phyloP scores from a whole-genome alignment of 257 asterid species.

The Solanum ossicruentum region DNA sequence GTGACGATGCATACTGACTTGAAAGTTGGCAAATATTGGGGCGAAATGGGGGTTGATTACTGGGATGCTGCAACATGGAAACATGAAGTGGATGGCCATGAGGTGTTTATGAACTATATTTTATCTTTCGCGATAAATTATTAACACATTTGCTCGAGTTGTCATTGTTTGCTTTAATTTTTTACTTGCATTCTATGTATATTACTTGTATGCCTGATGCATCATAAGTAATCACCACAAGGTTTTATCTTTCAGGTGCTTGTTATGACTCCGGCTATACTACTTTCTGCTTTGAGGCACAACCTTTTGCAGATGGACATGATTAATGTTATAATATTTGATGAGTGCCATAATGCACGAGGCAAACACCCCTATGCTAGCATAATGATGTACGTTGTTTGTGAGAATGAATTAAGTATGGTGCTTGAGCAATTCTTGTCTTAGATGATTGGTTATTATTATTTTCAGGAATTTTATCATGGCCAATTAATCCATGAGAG shows the following conservation, averaged over 20 bases:
- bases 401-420: not conserved
- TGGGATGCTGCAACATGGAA: conserved; percentile 64
- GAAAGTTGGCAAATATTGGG: conserved; percentile 66
- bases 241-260: conserved; percentile 53
- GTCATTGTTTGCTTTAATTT: not conserved
- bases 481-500: conserved; percentile 8
- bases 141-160: not conserved
- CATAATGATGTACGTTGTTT: conserved; percentile 52
- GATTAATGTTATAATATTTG: conserved; percentile 67
- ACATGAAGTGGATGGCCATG: conserved; percentile 21
- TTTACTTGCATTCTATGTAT: not conserved
- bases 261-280: conserved; percentile 71
- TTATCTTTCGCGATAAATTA: not conserved
- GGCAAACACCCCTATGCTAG: conserved; percentile 56
- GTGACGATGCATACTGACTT: conserved; percentile 50
- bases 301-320: conserved; percentile 33
- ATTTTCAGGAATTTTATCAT: conserved; percentile 61
- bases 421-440: not conserved
- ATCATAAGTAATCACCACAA: not conserved
- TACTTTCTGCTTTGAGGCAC: conserved; percentile 64
- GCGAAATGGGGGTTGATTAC: conserved; percentile 63
- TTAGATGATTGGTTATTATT: not conserved
- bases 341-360: conserved; percentile 87
- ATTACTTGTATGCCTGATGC: not conserved
- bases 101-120: conserved; percentile 39